Percentiles rank a stretch among this genome's conserved stretches.
Conservation (phyloP, 2,329 filamentous ascomycete species). For the Alternaria incomplexa region DNA sequence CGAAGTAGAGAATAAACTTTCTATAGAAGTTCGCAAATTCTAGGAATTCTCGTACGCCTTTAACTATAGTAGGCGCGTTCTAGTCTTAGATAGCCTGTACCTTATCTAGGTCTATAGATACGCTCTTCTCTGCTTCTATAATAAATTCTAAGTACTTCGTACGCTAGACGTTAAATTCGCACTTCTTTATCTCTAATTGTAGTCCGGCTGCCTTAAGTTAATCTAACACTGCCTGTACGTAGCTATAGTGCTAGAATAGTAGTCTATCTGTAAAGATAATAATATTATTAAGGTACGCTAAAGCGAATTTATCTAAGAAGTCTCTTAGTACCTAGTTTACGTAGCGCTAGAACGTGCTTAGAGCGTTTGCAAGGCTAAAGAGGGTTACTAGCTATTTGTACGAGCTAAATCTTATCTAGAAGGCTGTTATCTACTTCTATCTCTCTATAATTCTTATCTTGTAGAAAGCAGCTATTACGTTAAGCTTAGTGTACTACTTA, state of each 20-base stretch:
- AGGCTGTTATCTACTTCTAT: background rate
- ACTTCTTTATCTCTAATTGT: background rate
- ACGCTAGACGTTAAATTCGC: background rate
- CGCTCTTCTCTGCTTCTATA: background rate
- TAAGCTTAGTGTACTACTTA: background rate
- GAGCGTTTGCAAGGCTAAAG: too few species aligned
- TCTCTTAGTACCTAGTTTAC: too few species aligned
- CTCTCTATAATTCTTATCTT: background rate
- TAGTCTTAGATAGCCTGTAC: background rate
- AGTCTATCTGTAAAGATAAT: background rate
- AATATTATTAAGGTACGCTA: too few species aligned
- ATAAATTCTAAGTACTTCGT: background rate
- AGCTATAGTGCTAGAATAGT: background rate
- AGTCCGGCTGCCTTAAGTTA: background rate
- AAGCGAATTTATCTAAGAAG: too few species aligned
- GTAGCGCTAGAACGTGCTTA: too few species aligned
- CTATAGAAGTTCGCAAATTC: background rate
- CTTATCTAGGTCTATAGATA: background rate
- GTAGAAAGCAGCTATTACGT: background rate
- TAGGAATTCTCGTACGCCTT: background rate
- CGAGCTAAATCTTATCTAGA: too few species aligned
- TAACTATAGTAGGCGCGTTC: background rate
- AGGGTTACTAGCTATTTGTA: too few species aligned
- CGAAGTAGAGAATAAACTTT: background rate
- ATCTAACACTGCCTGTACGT: background rate